Percentiles rank a stretch among this genome's conserved stretches.
Evolutionary conservation across 148 eudicot species (phyloP).

Genomic region (Vaccinium myrtillus): DNA sequence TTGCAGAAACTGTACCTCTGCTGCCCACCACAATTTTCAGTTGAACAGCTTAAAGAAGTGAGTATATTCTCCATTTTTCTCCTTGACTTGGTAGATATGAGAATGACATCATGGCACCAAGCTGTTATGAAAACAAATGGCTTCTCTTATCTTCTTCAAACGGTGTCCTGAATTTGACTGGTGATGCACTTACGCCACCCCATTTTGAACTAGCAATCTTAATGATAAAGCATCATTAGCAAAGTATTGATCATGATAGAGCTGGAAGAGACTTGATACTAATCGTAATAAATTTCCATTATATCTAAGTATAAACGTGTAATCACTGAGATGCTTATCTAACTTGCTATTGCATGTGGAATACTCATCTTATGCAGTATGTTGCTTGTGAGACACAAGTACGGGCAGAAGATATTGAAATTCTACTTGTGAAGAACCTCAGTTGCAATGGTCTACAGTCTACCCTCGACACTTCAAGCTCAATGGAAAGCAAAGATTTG

Average conservation of each 20-base stretch:
- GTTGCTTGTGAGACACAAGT: slow-evolving; percentile 23
- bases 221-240: background rate
- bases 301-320: background rate
- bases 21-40: slow-evolving; percentile 18
- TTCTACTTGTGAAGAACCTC: slow-evolving; percentile 14
- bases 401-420: slow-evolving; percentile 24
- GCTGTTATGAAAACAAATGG: background rate
- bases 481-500: background rate
- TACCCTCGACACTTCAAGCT: background rate
- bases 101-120: background rate
- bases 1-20: slow-evolving; percentile 22
- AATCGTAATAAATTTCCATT: background rate
- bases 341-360: background rate
- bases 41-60: slow-evolving; percentile 27
- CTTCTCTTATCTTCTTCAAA: slow-evolving; percentile 7
- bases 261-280: background rate
- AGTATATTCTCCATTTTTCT: slow-evolving; percentile 13
- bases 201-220: background rate
- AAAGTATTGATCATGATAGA: background rate
- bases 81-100: background rate
- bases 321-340: slow-evolving; percentile 1
- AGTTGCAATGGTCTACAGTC: background rate
- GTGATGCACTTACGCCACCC: slow-evolving; percentile 12
- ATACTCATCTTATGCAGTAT: slow-evolving; percentile 23
- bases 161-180: slow-evolving; percentile 15